phyloP scores from a whole-genome alignment of 768 basidiomycete genomes.

The Kwoniella shandongensis region DNA sequence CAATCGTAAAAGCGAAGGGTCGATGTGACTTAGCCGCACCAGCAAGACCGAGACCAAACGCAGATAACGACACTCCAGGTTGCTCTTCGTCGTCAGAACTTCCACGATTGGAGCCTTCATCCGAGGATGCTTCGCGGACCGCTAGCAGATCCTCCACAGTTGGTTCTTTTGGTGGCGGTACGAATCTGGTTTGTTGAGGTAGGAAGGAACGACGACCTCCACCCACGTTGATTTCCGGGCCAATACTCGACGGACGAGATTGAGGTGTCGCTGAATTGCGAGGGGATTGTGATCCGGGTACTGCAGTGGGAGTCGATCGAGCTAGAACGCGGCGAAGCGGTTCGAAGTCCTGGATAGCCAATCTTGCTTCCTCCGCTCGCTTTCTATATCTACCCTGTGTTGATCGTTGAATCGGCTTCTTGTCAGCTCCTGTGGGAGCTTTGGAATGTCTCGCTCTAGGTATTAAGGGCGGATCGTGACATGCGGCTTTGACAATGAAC shows the following conservation, averaged over 20 bases:
- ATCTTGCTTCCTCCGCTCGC: slow-evolving; percentile 3
- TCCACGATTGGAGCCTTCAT: slow-evolving; percentile 7
- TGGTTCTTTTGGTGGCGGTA: slow-evolving; percentile 11
- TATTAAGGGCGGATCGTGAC: too few relatives aligned
- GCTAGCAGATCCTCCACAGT: slow-evolving; percentile 13
- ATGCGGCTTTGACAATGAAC: slow-evolving; percentile 10
- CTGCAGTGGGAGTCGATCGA: background rate
- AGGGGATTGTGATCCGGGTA: too few relatives aligned
- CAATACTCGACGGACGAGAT: too few relatives aligned
- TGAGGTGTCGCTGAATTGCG: too few relatives aligned
- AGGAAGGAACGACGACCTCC: too few relatives aligned
- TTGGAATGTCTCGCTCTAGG: too few relatives aligned
- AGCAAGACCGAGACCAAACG: background rate
- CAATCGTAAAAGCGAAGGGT: slow-evolving; percentile 24
- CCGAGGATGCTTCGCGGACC: slow-evolving; percentile 13
- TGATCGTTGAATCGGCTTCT: too few relatives aligned
- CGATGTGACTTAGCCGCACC: background rate
- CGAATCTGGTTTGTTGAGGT: slow-evolving; percentile 1
- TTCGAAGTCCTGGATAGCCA: slow-evolving; percentile 4
- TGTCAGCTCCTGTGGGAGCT: too few relatives aligned
- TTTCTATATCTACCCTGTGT: background rate
- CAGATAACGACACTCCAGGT: background rate
- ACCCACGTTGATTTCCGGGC: too few relatives aligned
- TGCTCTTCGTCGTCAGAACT: slow-evolving; percentile 11
- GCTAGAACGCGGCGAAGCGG: slow-evolving; percentile 4